Conservation (phyloP, 129 eudicot genomes). For the Pulicaria dysenterica region DNA sequence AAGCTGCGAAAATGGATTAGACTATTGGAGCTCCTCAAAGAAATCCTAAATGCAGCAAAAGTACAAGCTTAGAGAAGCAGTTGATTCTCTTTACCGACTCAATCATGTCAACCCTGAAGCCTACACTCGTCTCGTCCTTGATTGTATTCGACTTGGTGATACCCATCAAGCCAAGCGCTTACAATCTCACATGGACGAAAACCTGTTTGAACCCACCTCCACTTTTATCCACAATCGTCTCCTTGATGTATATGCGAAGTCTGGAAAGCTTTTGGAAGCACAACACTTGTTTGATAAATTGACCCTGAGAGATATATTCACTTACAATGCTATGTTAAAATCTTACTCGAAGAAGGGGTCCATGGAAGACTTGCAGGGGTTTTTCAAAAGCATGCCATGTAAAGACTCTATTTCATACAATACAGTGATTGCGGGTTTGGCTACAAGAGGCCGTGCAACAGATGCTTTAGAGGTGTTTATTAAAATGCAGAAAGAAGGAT, state of each 20-base stretch:
- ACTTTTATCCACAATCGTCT: constrained; percentile 54
- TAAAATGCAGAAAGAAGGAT: constrained; percentile 41
- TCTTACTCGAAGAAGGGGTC: constrained; percentile 41
- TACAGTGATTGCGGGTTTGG: constrained; percentile 48
- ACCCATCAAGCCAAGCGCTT: constrained; percentile 50
- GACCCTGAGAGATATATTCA: constrained; percentile 39
- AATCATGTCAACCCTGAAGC: constrained; percentile 39
- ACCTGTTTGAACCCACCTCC: constrained; percentile 46
- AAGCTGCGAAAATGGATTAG: no score
- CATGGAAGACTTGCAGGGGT: constrained; percentile 25
- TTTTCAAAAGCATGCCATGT: constrained; percentile 41
- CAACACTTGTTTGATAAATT: constrained; percentile 46
- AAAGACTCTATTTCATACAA: constrained; percentile 48
- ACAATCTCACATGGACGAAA: constrained; percentile 54
- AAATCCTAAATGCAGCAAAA: constrained; percentile 34
- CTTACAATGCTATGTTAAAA: constrained; percentile 49
- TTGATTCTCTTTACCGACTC: constrained; percentile 44
- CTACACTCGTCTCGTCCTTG: constrained; percentile 49
- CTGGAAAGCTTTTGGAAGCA: constrained; percentile 37
- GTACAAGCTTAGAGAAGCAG: constrained; percentile 46
- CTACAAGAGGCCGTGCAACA: constrained; percentile 29
- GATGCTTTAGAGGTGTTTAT: constrained; percentile 51
- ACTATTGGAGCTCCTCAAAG: no score
- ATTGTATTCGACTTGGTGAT: constrained; percentile 45
- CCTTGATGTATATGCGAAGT: constrained; percentile 35